Conservation (phyloP, 768 basidiomycete species). For the Leccinum uliginosum region DNA sequence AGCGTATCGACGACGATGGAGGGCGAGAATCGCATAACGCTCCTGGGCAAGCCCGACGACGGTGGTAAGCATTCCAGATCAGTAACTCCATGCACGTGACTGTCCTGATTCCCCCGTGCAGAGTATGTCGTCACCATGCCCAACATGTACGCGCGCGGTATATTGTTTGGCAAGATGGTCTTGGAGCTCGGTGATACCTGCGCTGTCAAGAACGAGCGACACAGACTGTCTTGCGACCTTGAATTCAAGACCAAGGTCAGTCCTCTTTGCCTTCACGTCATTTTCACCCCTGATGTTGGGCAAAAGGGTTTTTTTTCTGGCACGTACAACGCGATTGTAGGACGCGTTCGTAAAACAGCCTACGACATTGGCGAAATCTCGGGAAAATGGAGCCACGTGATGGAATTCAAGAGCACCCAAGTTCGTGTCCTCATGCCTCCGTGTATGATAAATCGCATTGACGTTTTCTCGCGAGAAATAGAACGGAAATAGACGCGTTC, state of each 20-base stretch:
- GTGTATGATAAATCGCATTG: neutral
- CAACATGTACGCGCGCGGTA: constrained; percentile 92
- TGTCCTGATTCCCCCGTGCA: constrained; percentile 24
- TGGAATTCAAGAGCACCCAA: constrained; percentile 76
- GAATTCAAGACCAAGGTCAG: constrained; percentile 97
- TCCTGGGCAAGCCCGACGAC: constrained; percentile 81
- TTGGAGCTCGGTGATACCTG: constrained; percentile 92
- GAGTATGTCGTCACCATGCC: constrained; percentile 94
- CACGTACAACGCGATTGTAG: constrained; percentile 86
- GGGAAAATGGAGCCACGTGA: constrained; percentile 86
- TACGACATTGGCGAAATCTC: constrained; percentile 78
- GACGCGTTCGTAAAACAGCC: constrained; percentile 63
- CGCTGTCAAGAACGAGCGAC: constrained; percentile 76
- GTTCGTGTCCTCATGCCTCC: constrained; percentile 34
- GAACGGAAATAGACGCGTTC: constrained; percentile 63
- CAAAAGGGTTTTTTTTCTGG: constrained; percentile 92
- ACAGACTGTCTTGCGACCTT: constrained; percentile 70
- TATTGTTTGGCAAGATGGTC: constrained; percentile 91
- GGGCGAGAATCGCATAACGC: constrained; percentile 83
- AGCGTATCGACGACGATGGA: constrained; percentile 96
- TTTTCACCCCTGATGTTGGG: neutral
- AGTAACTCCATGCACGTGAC: neutral
- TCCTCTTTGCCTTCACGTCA: neutral
- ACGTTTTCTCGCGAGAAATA: constrained; percentile 23
- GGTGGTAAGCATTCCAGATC: constrained; percentile 57